Evolutionary conservation across 345 rosid species (phyloP).

Genomic region (Eucalyptus brandiana): DNA sequence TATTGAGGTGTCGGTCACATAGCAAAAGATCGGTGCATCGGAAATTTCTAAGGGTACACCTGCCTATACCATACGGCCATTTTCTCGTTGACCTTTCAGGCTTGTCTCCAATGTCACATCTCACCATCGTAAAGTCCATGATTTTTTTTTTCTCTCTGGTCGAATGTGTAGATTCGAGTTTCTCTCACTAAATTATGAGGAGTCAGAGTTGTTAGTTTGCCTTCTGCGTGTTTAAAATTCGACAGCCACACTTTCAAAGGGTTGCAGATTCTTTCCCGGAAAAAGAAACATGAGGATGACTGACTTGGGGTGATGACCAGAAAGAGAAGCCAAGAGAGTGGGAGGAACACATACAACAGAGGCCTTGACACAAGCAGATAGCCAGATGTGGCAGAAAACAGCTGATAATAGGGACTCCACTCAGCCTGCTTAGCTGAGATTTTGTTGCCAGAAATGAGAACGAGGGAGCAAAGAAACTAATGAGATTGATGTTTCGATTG

Average conservation of each 20-base stretch:
- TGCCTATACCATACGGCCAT: not conserved
- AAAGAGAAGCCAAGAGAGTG: not conserved
- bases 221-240: not conserved
- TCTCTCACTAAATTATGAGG: not conserved
- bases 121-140: not conserved
- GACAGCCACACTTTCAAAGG: not conserved
- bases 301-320: not conserved
- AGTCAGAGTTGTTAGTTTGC: not conserved
- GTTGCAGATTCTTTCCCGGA: not conserved
- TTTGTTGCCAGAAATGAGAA: not conserved
- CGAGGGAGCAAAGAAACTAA: not conserved
- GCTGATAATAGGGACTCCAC: not conserved
- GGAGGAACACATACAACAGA: not conserved
- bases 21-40: not conserved
- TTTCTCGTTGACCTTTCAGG: not conserved
- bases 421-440: not conserved
- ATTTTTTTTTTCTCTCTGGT: not conserved
- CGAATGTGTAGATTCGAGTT: not conserved
- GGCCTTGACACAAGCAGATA: not conserved
- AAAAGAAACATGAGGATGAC: not conserved
- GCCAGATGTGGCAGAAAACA: not conserved
- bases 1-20: not conserved
- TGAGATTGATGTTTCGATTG: not conserved
- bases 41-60: not conserved
- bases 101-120: not conserved